Evolutionary conservation across 2,329 filamentous ascomycete genomes (phyloP), one percentile per base, ranked within the genome.

Genomic region (Madurella mycetomatis): DNA sequence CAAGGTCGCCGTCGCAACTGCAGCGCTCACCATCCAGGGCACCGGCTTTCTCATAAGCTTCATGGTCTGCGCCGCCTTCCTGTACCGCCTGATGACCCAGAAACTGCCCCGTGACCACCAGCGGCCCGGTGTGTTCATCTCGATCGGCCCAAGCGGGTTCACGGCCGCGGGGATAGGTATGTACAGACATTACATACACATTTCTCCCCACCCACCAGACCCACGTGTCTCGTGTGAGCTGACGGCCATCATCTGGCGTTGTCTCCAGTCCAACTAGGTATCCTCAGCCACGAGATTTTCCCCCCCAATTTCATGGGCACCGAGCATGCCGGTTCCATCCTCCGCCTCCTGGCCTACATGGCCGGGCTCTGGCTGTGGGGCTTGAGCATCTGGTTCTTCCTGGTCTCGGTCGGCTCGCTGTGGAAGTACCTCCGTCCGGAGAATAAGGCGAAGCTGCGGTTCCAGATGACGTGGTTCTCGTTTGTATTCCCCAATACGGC

Each of bases 31-130:
- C 0, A 71, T 77, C 1, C 80, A 83, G 61, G 80, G 79, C 7
- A 79, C 77, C 1, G 80, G 79, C 0, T 82, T 79, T 57, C 69
- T 82, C 2, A 79, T 83, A 44, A 76, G 76, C 46, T 79, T 92
- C 55, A 92, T 92, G 85, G 88, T 95, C 25, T 91, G 90, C 58
- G 83, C 87, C 1, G 87, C 90, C 47, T 94, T 92, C 66, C 82
- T 95, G 47, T 94, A 94, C 67, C 83, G 90, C 31, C 78, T 95
- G 30, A 94, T 94, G 89, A 92, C 89, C 0, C 87, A 92, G 65
- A 94, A 94, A 64, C 76, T 95, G 0, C 90, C 90, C 0, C 79
- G 82, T 51, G 89, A 92, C 65, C 84, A 80, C 41, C 79, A 90
- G 17, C 81, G 89, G 11, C 90, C 90, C 0, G 89, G 87, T 64